These are phyloP conservation scores for Hypoxylon sp. DNA, from an alignment of 2,329 filamentous ascomycete genomes.

Conservation along the genomic window DNA sequence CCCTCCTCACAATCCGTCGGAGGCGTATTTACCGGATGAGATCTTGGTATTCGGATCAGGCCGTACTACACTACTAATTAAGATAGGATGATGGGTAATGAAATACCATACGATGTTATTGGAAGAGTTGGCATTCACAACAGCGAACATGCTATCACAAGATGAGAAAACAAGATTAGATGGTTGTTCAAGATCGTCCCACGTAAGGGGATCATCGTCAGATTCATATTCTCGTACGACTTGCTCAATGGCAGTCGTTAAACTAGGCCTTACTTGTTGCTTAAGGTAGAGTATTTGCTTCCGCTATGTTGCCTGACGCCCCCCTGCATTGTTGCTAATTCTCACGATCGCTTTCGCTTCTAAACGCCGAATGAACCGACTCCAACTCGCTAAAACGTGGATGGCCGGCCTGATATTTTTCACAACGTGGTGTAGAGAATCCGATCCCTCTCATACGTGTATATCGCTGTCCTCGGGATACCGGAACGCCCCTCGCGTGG, in stretches of 20 bases:
- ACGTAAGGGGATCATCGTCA: constrained; percentile 24
- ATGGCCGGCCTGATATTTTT: background rate
- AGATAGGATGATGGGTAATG: background rate
- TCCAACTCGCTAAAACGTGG: constrained; percentile 23
- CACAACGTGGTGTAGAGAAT: background rate
- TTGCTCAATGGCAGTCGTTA: constrained; percentile 20
- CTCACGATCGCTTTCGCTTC: constrained; percentile 16
- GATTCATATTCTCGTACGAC: constrained; percentile 42
- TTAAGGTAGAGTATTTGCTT: background rate
- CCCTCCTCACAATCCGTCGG: background rate
- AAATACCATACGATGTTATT: background rate
- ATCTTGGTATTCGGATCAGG: background rate
- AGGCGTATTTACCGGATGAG: background rate
- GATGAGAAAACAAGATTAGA: background rate
- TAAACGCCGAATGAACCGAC: constrained; percentile 17
- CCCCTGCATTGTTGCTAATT: constrained; percentile 10
- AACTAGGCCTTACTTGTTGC: constrained; percentile 18
- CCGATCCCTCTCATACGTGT: constrained; percentile 14
- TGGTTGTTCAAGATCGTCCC: constrained; percentile 31
- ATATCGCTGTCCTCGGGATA: constrained; percentile 23
- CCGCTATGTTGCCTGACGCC: constrained; percentile 14
- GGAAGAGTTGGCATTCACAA: background rate
- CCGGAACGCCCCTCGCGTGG: constrained; percentile 32
- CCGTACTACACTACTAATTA: background rate
- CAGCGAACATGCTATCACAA: background rate